Percentiles rank a stretch among this genome's conserved stretches.
Evolutionary conservation across 208 protist genomes (phyloP).

Genomic region (Angomonas ambiguus): DNA sequence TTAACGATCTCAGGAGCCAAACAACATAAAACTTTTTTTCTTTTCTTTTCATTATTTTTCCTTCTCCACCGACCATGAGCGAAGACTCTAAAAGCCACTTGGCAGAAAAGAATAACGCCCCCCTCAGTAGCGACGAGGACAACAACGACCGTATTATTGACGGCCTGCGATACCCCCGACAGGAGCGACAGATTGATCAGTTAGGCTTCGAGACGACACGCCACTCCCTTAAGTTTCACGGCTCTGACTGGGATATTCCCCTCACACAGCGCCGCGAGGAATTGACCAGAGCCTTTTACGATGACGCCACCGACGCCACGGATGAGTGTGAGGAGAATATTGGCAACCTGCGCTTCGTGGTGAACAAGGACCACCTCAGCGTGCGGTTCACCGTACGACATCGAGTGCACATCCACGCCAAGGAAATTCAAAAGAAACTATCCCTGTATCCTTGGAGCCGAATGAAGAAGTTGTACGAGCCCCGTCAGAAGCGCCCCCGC

Average conservation of each 20-base stretch:
- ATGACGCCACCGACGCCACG: conserved; percentile 39
- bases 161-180: conserved; percentile 48
- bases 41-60: conserved; percentile 13
- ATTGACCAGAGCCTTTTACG: conserved; percentile 45
- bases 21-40: conserved; percentile 10
- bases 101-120: conserved; percentile 14
- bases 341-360: conserved; percentile 51
- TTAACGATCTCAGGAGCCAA: neutral
- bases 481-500: conserved; percentile 32
- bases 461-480: conserved; percentile 54
- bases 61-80: conserved; percentile 2
- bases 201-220: conserved; percentile 59
- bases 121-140: conserved; percentile 26
- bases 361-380: conserved; percentile 31
- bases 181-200: conserved; percentile 54
- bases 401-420: conserved; percentile 27
- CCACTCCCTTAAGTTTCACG: conserved; percentile 63
- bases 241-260: conserved; percentile 60
- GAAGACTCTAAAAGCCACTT: neutral
- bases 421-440: conserved; percentile 49
- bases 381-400: conserved; percentile 64
- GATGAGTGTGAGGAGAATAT: conserved; percentile 46
- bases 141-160: conserved; percentile 50
- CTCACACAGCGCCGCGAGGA: conserved; percentile 49
- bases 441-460: conserved; percentile 25